Conservation (phyloP, 1,284 basidiomycete species). For the Paramarasmius palmivorus region DNA sequence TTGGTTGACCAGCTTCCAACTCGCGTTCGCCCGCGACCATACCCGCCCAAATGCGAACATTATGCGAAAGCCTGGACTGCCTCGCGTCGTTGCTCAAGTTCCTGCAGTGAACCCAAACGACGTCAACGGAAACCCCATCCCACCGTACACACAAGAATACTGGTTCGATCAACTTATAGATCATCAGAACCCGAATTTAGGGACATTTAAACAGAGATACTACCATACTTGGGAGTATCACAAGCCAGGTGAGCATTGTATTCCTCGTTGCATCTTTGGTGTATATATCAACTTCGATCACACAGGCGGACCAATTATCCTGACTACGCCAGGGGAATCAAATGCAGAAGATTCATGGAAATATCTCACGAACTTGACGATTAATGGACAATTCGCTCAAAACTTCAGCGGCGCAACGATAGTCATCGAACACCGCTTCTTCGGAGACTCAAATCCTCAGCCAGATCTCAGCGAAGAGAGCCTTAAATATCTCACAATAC, state of each 20-base stretch:
- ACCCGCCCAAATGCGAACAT: too few relatives aligned
- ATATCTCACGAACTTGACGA: constrained; percentile 65
- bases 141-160: too few relatives aligned
- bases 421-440: constrained; percentile 52
- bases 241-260: constrained; percentile 45
- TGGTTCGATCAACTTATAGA: constrained; percentile 42
- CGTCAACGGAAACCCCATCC: too few relatives aligned
- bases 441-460: constrained; percentile 53
- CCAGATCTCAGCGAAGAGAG: constrained; percentile 61
- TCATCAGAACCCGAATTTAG: constrained; percentile 66
- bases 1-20: too few relatives aligned
- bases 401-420: constrained; percentile 63
- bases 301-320: constrained; percentile 66
- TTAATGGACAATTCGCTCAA: constrained; percentile 69
- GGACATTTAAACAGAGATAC: constrained; percentile 77
- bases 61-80: too few relatives aligned
- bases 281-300: not conserved
- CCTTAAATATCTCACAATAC: constrained; percentile 60
- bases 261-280: not conserved
- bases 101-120: too few relatives aligned
- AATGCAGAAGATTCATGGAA: constrained; percentile 42
- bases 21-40: too few relatives aligned
- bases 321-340: constrained; percentile 51
- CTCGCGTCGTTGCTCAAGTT: too few relatives aligned
- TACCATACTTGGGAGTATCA: constrained; percentile 69